These are phyloP conservation scores for Rubia peregrina DNA, from an alignment of 305 asterid genomes.

Conservation along the genomic window DNA sequence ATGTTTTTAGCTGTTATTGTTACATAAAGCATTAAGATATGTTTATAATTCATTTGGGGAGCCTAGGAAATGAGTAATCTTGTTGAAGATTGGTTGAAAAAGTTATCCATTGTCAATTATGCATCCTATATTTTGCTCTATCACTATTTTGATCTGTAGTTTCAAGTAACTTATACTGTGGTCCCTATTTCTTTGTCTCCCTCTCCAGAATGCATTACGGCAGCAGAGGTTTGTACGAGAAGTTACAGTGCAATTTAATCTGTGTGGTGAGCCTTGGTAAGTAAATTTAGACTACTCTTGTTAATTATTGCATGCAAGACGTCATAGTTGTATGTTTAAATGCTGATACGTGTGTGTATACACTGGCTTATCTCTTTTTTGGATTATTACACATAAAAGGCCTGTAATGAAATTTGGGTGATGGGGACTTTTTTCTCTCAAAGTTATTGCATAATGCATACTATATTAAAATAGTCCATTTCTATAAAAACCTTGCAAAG, in stretches of 20 bases:
- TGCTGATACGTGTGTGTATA: not conserved
- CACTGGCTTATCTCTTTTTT: not conserved
- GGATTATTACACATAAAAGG: not conserved
- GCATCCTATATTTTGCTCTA: not conserved
- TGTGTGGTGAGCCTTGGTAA: constrained; percentile 98
- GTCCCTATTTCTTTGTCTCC: constrained; percentile 17
- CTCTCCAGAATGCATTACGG: constrained; percentile 67
- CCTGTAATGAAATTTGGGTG: not conserved
- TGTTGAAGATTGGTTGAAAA: not conserved
- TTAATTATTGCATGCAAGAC: not conserved
- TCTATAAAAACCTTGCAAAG: not conserved
- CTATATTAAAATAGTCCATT: not conserved
- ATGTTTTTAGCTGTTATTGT: not conserved
- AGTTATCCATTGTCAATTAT: not conserved
- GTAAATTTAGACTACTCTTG: constrained; percentile 13
- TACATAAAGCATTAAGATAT: not conserved
- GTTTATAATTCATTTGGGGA: not conserved
- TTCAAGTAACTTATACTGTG: constrained; percentile 5
- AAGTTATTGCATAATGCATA: no score
- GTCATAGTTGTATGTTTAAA: not conserved
- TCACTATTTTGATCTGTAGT: not conserved
- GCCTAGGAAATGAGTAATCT: not conserved
- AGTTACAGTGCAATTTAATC: constrained; percentile 82
- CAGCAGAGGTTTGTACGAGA: constrained; percentile 89
- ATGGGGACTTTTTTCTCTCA: no score